Evolutionary conservation across 2,329 filamentous ascomycete genomes (phyloP), one percentile per base, ranked within the genome.

Genomic region (Paecilomyces sp.): DNA sequence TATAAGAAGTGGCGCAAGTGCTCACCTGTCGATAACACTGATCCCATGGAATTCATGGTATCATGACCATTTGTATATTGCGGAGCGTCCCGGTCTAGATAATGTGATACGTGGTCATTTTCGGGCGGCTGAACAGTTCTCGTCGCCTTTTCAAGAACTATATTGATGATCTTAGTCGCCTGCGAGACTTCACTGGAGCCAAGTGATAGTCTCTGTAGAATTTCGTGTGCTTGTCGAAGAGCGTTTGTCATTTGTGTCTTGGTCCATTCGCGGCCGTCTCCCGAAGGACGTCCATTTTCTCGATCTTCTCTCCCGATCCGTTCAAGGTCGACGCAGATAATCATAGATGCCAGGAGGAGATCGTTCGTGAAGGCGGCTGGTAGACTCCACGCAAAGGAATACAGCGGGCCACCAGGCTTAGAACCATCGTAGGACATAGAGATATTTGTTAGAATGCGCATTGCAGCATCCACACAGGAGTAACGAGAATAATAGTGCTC

Each of bases 311-410:
- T 25, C 25, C 55, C 3, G 11, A 24, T 28, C 11, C 41, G 33
- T 18, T 61, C 51, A 15, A 61, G 25, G 25, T 61, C 54, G 8
- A 59, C 57, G 22, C 57, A 61, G 24, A 61, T n/a, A 9, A 61
- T 57, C 13, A 57, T 61, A 33, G 47, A 33, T 22, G 60, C 60
- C 18, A 61, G 34, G 5, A 57, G 52, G 18, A 58, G 59, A 5
- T 59, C 33, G 33, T 61, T 54, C 18, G 58, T 61, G 15, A 61
- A 50, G 7, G 47, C 47, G 5, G 60, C 9, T 13, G 56, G 41
- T 11, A 57, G 53, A 31, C 54, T 61, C 60, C 60, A 61, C 33
- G 56, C 55, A 31, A 59, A 9, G 2, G 41, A 47, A 34, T 58
- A 59, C 7, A 61, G 60, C 13, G 53, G 54, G 36, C 57, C 56